Evolutionary conservation across 768 basidiomycete species (phyloP).

Genomic region (Tylopilus cervinicoccineus): DNA sequence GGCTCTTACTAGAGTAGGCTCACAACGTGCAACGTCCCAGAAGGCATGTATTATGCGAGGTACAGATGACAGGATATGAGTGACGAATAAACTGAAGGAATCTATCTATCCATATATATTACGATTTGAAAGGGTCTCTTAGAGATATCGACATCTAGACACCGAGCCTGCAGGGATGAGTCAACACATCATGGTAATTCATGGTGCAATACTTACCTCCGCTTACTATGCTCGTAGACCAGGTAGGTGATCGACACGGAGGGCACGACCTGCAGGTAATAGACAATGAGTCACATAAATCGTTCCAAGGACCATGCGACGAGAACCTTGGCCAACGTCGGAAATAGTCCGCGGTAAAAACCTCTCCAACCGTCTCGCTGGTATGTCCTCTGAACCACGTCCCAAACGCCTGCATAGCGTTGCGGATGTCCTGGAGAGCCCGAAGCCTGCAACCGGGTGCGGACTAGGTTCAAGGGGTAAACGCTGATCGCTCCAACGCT

Average conservation of each 20-base stretch:
- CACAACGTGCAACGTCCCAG: conserved; percentile 7
- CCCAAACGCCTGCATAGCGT: conserved; percentile 80
- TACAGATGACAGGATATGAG: conserved; percentile 27
- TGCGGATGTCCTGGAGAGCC: conserved; percentile 95
- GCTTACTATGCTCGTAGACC: conserved; percentile 85
- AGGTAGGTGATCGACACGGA: conserved; percentile 97
- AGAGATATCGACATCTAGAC: conserved; percentile 47
- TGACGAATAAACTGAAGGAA: conserved; percentile 20
- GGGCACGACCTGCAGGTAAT: conserved; percentile 70
- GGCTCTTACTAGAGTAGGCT: neutral
- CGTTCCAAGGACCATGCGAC: neutral
- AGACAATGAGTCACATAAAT: conserved; percentile 1
- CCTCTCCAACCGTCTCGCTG: conserved; percentile 88
- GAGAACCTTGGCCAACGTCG: conserved; percentile 84
- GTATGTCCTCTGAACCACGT: conserved; percentile 79
- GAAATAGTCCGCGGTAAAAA: conserved; percentile 89
- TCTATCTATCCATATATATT: conserved; percentile 27
- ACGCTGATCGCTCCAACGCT: conserved; percentile 92
- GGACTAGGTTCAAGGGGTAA: conserved; percentile 87
- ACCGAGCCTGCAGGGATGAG: conserved; percentile 46
- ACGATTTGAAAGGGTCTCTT: conserved; percentile 8
- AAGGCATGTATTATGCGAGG: conserved; percentile 22
- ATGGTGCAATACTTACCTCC: conserved; percentile 46
- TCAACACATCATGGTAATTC: neutral
- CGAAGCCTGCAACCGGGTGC: conserved; percentile 93